These are phyloP conservation scores for Trypanosoma melophagium DNA, from an alignment of 208 protist genomes.

Conservation along the genomic window DNA sequence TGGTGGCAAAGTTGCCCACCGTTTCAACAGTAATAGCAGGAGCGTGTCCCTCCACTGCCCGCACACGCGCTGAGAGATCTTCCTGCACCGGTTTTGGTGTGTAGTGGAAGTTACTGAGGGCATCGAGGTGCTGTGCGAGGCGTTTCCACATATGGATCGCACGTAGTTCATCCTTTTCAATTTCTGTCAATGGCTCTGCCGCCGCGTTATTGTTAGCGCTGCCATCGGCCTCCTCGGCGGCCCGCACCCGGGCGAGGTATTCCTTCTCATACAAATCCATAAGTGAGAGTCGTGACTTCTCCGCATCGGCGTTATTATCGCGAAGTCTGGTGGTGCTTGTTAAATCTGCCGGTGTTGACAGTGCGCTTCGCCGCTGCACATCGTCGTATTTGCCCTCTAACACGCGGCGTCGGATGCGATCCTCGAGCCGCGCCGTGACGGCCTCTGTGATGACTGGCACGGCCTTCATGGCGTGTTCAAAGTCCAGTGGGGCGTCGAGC, in stretches of 20 bases:
- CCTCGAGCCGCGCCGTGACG: conserved; percentile 82
- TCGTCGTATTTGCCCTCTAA: conserved; percentile 80
- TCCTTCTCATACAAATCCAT: conserved; percentile 94
- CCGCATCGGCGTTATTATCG: conserved; percentile 64
- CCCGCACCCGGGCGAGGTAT: conserved; percentile 72
- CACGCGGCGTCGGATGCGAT: conserved; percentile 86
- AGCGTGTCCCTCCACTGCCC: conserved; percentile 79
- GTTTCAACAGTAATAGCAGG: conserved; percentile 83
- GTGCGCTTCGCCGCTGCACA: conserved; percentile 51
- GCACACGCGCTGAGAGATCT: conserved; percentile 85
- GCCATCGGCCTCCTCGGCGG: conserved; percentile 55
- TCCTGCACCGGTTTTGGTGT: conserved; percentile 87
- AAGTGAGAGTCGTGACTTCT: conserved; percentile 89
- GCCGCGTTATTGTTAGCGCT: conserved; percentile 15
- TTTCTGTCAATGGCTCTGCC: conserved; percentile 85
- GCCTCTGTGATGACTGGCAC: conserved; percentile 85
- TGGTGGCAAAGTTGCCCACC: conserved; percentile 82
- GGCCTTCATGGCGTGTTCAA: conserved; percentile 88
- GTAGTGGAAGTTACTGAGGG: conserved; percentile 91
- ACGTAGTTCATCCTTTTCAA: conserved; percentile 90
- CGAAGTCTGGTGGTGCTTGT: conserved; percentile 31
- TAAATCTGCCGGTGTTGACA: conserved; percentile 67
- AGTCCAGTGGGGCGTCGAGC: conserved; percentile 83
- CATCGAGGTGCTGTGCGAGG: conserved; percentile 87
- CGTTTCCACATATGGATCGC: conserved; percentile 90